Evolutionary conservation across 2,329 filamentous ascomycete species (phyloP).

Genomic region (Xylaria multiplex): DNA sequence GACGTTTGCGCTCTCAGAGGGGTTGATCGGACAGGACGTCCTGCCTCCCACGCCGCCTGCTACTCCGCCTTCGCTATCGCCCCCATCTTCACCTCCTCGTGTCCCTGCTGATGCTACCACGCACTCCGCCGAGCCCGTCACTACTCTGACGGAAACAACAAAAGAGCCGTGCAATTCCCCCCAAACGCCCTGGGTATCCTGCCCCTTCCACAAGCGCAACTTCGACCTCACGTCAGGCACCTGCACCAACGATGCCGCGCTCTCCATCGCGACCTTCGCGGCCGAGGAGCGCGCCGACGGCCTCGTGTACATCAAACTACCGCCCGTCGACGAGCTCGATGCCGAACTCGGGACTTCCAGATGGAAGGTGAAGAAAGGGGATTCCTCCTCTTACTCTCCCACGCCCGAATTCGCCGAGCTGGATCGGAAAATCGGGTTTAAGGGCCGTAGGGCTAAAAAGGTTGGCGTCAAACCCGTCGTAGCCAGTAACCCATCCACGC

Average conservation of each 20-base stretch:
- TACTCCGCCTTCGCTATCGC: constrained; percentile 50
- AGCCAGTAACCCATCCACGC: constrained; percentile 8
- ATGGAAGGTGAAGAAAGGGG: constrained; percentile 81
- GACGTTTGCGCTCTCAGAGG: constrained; percentile 88
- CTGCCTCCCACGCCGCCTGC: constrained; percentile 44
- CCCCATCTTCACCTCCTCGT: constrained; percentile 22
- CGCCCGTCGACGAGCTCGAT: constrained; percentile 83
- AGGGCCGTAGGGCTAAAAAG: constrained; percentile 57
- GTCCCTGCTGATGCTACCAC: constrained; percentile 45
- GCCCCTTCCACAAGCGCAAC: constrained; percentile 90
- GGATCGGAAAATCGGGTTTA: constrained; percentile 58
- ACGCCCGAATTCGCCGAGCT: constrained; percentile 55
- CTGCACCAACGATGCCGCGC: constrained; percentile 77
- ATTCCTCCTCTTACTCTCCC: constrained; percentile 51
- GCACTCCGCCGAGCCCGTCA: constrained; percentile 37
- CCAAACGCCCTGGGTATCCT: constrained; percentile 79
- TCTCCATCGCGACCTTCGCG: constrained; percentile 85
- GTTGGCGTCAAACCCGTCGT: constrained; percentile 51
- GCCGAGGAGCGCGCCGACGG: constrained; percentile 79
- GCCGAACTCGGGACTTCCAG: constrained; percentile 78
- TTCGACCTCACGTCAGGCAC: constrained; percentile 78
- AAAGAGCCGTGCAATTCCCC: constrained; percentile 29
- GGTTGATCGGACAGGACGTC: constrained; percentile 76
- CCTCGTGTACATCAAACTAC: constrained; percentile 81
- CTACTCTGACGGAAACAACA: constrained; percentile 25